phyloP scores from a whole-genome alignment of 352 stramenopile species.

The Phytopythium boreale region DNA sequence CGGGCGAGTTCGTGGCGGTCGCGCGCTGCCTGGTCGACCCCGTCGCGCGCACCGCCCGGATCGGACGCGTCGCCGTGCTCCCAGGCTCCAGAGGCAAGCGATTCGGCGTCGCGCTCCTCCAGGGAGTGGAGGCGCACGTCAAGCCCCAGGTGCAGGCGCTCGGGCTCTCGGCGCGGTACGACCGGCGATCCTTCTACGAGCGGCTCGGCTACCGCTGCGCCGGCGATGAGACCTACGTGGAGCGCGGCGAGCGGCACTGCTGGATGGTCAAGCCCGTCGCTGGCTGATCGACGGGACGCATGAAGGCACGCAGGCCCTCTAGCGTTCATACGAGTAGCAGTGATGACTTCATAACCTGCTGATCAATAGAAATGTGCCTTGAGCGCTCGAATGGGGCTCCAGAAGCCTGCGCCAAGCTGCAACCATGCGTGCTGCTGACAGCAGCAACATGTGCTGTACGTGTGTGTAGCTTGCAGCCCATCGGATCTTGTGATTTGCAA shows the following conservation, averaged over 20 bases:
- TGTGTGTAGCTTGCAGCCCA: too few species aligned
- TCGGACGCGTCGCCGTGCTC: slow-evolving; percentile 58
- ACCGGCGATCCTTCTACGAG: slow-evolving; percentile 28
- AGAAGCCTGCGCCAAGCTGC: background rate
- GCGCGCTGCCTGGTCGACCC: slow-evolving; percentile 39
- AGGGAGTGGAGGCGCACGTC: slow-evolving; percentile 28
- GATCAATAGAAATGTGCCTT: too few species aligned
- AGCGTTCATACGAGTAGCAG: too few species aligned
- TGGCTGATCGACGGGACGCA: background rate
- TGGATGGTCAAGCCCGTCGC: slow-evolving; percentile 25
- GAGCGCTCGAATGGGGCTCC: background rate
- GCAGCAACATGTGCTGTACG: too few species aligned
- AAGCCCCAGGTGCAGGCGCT: slow-evolving; percentile 27
- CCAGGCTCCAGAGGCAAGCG: slow-evolving; percentile 50
- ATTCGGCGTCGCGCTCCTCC: slow-evolving; percentile 44
- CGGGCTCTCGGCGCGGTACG: slow-evolving; percentile 42
- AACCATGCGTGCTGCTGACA: background rate
- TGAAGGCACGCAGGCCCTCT: too few species aligned
- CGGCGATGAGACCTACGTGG: slow-evolving; percentile 25
- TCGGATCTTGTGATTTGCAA: too few species aligned
- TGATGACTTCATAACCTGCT: too few species aligned
- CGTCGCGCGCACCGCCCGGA: slow-evolving; percentile 31
- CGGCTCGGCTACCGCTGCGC: slow-evolving; percentile 26
- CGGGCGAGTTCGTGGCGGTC: slow-evolving; percentile 50
- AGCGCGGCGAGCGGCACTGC: slow-evolving; percentile 29